Evolutionary conservation across 2,329 filamentous ascomycete genomes (phyloP).

Genomic region (Dothideomycetes sp.): DNA sequence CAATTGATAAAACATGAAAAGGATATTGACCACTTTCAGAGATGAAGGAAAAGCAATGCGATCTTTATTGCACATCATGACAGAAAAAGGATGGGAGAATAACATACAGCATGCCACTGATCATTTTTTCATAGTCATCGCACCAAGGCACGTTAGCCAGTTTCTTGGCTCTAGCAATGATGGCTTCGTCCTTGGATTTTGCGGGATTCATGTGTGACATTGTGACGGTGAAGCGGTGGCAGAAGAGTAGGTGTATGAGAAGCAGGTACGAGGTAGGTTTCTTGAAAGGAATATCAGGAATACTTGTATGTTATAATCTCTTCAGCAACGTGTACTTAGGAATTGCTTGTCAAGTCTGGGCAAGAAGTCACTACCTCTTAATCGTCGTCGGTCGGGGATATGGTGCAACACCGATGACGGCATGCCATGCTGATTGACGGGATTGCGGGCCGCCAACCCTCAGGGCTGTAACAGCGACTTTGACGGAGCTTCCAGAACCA

Average conservation of each 20-base stretch:
- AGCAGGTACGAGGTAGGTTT: background rate
- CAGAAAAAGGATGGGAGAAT: background rate
- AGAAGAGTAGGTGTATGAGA: background rate
- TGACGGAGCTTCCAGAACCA: too few relatives aligned
- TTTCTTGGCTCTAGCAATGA: slow-evolving; percentile 30
- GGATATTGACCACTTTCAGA: too few relatives aligned
- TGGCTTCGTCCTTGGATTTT: slow-evolving; percentile 8
- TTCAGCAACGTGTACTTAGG: slow-evolving; percentile 6
- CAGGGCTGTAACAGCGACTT: too few relatives aligned
- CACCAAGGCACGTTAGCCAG: slow-evolving; percentile 47
- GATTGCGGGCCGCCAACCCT: too few relatives aligned
- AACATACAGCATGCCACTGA: slow-evolving; percentile 51
- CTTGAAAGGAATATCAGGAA: background rate
- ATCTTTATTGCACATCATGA: too few relatives aligned
- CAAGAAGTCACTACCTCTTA: too few relatives aligned
- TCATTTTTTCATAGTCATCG: slow-evolving; percentile 56
- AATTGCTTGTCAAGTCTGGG: too few relatives aligned
- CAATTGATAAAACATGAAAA: too few relatives aligned
- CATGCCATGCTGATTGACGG: too few relatives aligned
- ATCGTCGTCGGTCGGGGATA: too few relatives aligned
- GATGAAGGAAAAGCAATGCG: too few relatives aligned
- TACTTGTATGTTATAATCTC: background rate
- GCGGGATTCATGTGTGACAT: slow-evolving; percentile 5
- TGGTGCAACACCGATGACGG: too few relatives aligned
- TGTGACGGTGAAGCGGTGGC: background rate